phyloP scores from a whole-genome alignment of 2,329 filamentous ascomycete species.

The Alternaria tenuissima region DNA sequence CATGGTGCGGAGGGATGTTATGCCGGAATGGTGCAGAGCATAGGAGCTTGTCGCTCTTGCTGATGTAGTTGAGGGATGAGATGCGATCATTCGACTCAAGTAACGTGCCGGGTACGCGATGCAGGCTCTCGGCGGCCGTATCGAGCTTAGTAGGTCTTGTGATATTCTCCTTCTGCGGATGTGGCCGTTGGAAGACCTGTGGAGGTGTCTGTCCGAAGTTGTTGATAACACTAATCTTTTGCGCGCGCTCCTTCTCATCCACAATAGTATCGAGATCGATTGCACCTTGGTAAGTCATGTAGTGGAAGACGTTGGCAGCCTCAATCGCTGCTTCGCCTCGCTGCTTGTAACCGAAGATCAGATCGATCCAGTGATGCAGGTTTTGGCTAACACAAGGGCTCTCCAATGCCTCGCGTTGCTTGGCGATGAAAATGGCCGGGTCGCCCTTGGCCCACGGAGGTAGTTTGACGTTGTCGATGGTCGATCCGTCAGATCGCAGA shows the following conservation, averaged over 20 bases:
- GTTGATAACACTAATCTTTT: slow-evolving; percentile 95
- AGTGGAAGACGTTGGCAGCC: slow-evolving; percentile 93
- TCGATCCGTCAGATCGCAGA: slow-evolving; percentile 77
- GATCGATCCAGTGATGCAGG: slow-evolving; percentile 93
- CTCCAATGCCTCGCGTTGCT: slow-evolving; percentile 94
- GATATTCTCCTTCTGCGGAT: slow-evolving; percentile 75
- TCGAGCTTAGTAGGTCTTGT: slow-evolving; percentile 77
- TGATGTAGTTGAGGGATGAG: slow-evolving; percentile 77
- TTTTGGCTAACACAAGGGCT: slow-evolving; percentile 90
- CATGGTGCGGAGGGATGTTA: slow-evolving; percentile 84
- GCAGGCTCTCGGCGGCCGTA: slow-evolving; percentile 76
- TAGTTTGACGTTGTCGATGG: slow-evolving; percentile 86
- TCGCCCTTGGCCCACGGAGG: slow-evolving; percentile 97
- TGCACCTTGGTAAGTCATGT: slow-evolving; percentile 92
- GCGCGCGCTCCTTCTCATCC: slow-evolving; percentile 84
- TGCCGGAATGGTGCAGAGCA: slow-evolving; percentile 85
- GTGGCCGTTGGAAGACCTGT: slow-evolving; percentile 86
- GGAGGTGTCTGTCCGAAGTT: slow-evolving; percentile 98
- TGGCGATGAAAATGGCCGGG: slow-evolving; percentile 92
- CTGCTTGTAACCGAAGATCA: slow-evolving; percentile 94
- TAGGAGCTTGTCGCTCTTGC: slow-evolving; percentile 82
- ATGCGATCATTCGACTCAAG: slow-evolving; percentile 81
- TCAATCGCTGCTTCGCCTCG: slow-evolving; percentile 91
- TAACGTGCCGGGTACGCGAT: slow-evolving; percentile 79
- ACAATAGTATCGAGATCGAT: slow-evolving; percentile 91